These are phyloP conservation scores for Trichoderma simmonsii DNA, from an alignment of 2,329 filamentous ascomycete species.

Conservation along the genomic window DNA sequence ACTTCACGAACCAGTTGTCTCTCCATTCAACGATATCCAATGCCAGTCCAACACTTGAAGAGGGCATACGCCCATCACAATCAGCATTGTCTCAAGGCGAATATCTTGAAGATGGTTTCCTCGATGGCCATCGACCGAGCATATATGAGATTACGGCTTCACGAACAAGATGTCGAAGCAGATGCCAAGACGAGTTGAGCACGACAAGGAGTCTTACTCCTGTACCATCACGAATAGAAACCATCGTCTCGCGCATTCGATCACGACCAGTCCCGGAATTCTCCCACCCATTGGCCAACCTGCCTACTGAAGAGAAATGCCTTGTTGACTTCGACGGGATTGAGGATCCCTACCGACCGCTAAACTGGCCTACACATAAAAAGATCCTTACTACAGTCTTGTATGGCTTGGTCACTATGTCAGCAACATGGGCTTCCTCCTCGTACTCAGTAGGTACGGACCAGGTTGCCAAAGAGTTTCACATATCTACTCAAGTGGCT, in stretches of 20 bases:
- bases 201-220: neutral
- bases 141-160: neutral
- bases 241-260: neutral
- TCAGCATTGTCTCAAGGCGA: neutral
- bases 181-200: neutral
- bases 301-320: constrained; percentile 45
- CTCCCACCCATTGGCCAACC: constrained; percentile 16
- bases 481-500: constrained; percentile 42
- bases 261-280: neutral
- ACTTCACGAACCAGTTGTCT: neutral
- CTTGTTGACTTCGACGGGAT: constrained; percentile 68
- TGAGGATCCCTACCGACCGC: constrained; percentile 66
- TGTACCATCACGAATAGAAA: neutral
- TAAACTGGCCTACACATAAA: constrained; percentile 69
- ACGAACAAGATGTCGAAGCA: neutral
- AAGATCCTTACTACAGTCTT: constrained; percentile 63
- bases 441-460: constrained; percentile 56
- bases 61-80: neutral
- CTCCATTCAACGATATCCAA: neutral
- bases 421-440: constrained; percentile 48
- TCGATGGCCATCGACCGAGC: neutral
- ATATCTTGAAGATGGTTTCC: neutral
- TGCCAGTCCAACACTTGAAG: neutral
- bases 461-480: constrained; percentile 48
- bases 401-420: constrained; percentile 43